Evolutionary conservation across 2,329 filamentous ascomycete species (phyloP).

Genomic region (Reticulascus tulasneorum): DNA sequence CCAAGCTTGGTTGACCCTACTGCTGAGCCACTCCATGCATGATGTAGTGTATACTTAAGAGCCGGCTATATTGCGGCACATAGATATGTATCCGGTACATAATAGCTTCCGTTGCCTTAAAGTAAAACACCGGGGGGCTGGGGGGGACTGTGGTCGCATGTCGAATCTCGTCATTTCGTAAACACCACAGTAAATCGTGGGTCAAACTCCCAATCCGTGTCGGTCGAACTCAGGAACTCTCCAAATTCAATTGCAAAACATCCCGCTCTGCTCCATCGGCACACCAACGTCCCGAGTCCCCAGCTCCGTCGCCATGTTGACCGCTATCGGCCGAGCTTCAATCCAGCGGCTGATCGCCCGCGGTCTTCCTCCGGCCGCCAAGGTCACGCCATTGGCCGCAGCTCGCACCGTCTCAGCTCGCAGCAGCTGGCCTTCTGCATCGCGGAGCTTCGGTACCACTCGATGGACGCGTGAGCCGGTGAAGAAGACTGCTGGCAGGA

Average conservation of each 20-base stretch:
- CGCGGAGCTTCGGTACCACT: slow-evolving; percentile 28
- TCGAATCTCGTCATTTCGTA: slow-evolving; percentile 4
- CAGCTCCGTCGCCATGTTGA: slow-evolving; percentile 32
- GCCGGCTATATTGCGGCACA: no score
- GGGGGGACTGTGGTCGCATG: slow-evolving; percentile 8
- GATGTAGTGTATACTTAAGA: no score
- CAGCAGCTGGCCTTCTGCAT: slow-evolving; percentile 13
- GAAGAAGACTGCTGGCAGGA: slow-evolving; percentile 11
- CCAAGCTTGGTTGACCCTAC: no score
- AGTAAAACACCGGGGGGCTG: slow-evolving; percentile 10
- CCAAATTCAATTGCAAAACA: slow-evolving; percentile 1
- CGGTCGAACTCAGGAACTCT: slow-evolving; percentile 1
- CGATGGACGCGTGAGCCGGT: slow-evolving; percentile 20
- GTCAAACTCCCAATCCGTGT: background rate
- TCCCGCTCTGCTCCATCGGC: background rate
- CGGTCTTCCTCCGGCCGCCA: no score
- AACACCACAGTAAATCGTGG: slow-evolving; percentile 7
- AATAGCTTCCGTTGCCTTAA: slow-evolving; percentile 4
- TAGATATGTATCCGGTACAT: slow-evolving; percentile 1
- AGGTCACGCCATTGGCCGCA: slow-evolving; percentile 16
- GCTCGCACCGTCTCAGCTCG: slow-evolving; percentile 14
- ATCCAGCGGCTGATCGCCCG: slow-evolving; percentile 27
- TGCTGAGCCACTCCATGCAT: no score
- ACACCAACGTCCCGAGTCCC: background rate
- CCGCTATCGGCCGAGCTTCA: slow-evolving; percentile 34